Conservation (phyloP, 2,329 filamentous ascomycete species). For the Fusarium sp. region DNA sequence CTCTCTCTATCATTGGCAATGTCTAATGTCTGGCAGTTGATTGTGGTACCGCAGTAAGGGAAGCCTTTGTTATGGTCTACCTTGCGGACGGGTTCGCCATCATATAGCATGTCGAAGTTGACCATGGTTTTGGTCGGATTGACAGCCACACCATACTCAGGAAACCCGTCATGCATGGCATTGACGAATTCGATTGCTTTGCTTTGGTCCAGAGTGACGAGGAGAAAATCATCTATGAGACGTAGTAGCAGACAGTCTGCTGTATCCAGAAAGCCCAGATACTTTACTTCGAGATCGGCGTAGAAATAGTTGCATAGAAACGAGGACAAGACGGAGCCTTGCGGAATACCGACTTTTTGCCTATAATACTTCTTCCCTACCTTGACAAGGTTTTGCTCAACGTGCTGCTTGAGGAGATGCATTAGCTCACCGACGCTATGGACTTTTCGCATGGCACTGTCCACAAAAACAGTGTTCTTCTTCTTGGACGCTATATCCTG, state of each 20-base stretch:
- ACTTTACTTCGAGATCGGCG: slow-evolving; percentile 79
- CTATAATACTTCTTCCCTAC: slow-evolving; percentile 90
- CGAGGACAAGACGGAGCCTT: slow-evolving; percentile 89
- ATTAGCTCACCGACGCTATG: slow-evolving; percentile 71
- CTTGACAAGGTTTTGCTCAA: slow-evolving; percentile 86
- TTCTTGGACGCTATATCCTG: slow-evolving; percentile 55
- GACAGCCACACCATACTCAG: slow-evolving; percentile 82
- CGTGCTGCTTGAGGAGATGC: slow-evolving; percentile 78
- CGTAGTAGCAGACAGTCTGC: slow-evolving; percentile 76
- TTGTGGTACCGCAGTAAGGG: slow-evolving; percentile 86
- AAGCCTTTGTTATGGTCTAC: slow-evolving; percentile 64
- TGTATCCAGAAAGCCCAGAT: slow-evolving; percentile 72
- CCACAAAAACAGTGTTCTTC: slow-evolving; percentile 80
- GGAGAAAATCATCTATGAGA: slow-evolving; percentile 91
- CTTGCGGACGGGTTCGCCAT: slow-evolving; percentile 63
- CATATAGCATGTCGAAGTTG: slow-evolving; percentile 78
- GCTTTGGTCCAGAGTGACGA: slow-evolving; percentile 76
- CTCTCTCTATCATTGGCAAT: slow-evolving; percentile 75
- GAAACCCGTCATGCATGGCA: slow-evolving; percentile 81
- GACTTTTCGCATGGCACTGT: slow-evolving; percentile 68
- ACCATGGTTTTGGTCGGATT: slow-evolving; percentile 82
- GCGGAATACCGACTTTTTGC: slow-evolving; percentile 89
- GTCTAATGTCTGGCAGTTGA: slow-evolving; percentile 79
- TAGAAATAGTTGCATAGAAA: slow-evolving; percentile 97
- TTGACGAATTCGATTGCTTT: slow-evolving; percentile 80